These are phyloP conservation scores for Heracleum sosnowskyi DNA, from an alignment of 129 eudicot species.

Conservation along the genomic window DNA sequence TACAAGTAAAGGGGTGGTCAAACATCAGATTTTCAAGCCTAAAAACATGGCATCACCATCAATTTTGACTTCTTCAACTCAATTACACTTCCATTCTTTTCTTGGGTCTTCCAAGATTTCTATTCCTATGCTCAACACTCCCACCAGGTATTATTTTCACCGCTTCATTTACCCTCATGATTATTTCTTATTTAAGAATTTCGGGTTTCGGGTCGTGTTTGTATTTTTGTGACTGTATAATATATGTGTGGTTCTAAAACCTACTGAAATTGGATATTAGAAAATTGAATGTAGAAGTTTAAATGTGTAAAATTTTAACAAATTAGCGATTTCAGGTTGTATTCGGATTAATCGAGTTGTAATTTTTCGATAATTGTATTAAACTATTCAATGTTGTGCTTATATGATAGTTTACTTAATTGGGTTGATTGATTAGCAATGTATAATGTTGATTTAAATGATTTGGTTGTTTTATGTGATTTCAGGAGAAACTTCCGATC, in stretches of 20 bases:
- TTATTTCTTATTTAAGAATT: not conserved
- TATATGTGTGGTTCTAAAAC: not conserved
- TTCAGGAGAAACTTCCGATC: conserved; percentile 48
- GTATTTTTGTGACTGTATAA: not conserved
- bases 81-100: conserved; percentile 32
- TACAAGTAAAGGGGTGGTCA: not conserved
- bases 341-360: too few species aligned
- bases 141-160: conserved; percentile 23
- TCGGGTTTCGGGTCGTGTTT: conserved; percentile 25
- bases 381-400: too few species aligned
- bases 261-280: too few species aligned
- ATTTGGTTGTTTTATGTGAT: not conserved
- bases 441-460: too few species aligned
- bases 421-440: not conserved
- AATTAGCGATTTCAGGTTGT: too few species aligned
- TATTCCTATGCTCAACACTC: conserved; percentile 20
- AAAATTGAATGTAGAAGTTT: too few species aligned
- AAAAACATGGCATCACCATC: conserved; percentile 45
- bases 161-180: too few species aligned
- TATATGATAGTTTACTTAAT: too few species aligned
- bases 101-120: conserved; percentile 28
- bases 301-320: too few species aligned
- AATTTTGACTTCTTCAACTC: conserved; percentile 44
- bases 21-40: not conserved
- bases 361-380: too few species aligned